Evolutionary conservation across 495 filamentous ascomycete genomes (phyloP).

Genomic region (Hyaloscypha variabilis): DNA sequence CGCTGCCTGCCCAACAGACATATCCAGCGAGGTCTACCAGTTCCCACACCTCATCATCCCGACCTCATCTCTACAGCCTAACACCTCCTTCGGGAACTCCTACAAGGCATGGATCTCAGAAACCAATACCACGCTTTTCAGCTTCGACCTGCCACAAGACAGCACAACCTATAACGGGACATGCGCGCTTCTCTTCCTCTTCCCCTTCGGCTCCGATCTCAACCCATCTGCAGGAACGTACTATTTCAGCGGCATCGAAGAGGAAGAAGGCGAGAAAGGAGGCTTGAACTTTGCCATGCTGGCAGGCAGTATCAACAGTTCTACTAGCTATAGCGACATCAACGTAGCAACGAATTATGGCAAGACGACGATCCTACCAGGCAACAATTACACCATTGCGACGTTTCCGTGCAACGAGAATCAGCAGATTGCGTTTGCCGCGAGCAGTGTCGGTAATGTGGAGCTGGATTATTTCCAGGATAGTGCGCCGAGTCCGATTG

Average conservation of each 20-base stretch:
- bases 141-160: conserved; percentile 67
- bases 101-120: conserved; percentile 57
- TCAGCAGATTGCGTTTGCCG: conserved; percentile 49
- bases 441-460: conserved; percentile 49
- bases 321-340: conserved; percentile 56
- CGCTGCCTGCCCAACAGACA: conserved; percentile 23
- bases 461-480: conserved; percentile 67
- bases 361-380: conserved; percentile 50
- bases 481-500: conserved; percentile 62
- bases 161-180: conserved; percentile 46
- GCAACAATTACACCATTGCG: conserved; percentile 57
- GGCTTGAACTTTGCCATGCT: conserved; percentile 55
- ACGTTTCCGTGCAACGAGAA: conserved; percentile 60
- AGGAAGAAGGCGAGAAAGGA: conserved; percentile 36
- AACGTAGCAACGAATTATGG: conserved; percentile 47
- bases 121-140: conserved; percentile 64
- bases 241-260: conserved; percentile 53
- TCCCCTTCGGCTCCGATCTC: conserved; percentile 49
- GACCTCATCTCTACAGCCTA: conserved; percentile 57
- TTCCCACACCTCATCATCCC: conserved; percentile 71
- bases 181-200: conserved; percentile 68
- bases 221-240: conserved; percentile 36
- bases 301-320: conserved; percentile 35
- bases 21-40: conserved; percentile 48
- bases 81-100: conserved; percentile 52